These are phyloP conservation scores for Kurtzmaniella fragi DNA, from an alignment of 805 yeast species.

Conservation along the genomic window DNA sequence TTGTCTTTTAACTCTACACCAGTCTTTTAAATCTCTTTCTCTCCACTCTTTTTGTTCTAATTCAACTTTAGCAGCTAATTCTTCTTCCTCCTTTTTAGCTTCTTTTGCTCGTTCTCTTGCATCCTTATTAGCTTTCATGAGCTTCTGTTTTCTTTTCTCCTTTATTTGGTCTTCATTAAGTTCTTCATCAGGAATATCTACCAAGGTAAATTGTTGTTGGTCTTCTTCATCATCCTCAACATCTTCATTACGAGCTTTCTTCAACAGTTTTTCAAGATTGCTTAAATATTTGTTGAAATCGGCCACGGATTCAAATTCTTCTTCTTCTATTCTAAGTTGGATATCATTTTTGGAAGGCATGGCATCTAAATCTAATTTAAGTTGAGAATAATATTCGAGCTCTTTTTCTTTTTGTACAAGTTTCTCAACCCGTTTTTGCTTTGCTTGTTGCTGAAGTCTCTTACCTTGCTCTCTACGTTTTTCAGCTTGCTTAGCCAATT, in stretches of 20 bases:
- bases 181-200: conserved; percentile 81
- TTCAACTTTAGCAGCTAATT: conserved; percentile 55
- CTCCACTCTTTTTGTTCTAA: conserved; percentile 76
- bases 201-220: conserved; percentile 44
- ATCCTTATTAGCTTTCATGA: conserved; percentile 81
- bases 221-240: conserved; percentile 42
- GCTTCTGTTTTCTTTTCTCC: conserved; percentile 80
- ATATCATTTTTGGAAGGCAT: conserved; percentile 49
- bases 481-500: conserved; percentile 68
- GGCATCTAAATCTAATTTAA: conserved; percentile 47
- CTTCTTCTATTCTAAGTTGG: conserved; percentile 53
- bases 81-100: conserved; percentile 65
- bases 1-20: conserved; percentile 71
- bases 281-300: conserved; percentile 65
- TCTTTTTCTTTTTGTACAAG: conserved; percentile 78
- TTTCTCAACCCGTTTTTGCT: conserved; percentile 75
- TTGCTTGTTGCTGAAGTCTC: conserved; percentile 90
- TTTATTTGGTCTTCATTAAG: conserved; percentile 73
- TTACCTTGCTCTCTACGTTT: conserved; percentile 81
- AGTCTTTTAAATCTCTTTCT: conserved; percentile 61
- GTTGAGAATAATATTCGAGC: conserved; percentile 58
- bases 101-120: conserved; percentile 80
- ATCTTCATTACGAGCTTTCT: conserved; percentile 60
- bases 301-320: conserved; percentile 72
- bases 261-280: conserved; percentile 64